Base-by-base conservation (phyloP, 768 basidiomycete genomes). In the Aureoboletus auriporus region DNA sequence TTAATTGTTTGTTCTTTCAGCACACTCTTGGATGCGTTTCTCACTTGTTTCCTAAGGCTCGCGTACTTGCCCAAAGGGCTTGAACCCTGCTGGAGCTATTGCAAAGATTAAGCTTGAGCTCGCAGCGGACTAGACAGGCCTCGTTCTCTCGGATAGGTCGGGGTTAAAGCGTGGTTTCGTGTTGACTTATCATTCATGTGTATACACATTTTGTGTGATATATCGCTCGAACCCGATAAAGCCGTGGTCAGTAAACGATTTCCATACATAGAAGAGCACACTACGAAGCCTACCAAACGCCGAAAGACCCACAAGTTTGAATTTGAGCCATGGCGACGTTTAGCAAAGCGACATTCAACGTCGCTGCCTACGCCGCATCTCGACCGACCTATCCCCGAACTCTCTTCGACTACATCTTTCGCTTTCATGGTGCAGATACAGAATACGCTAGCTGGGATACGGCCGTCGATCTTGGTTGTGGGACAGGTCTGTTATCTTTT, bases 51-150 rank as follows among this genome's bases (percentile, higher is more conserved):
- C 8, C 12, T 7, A 6, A 85, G 88, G 91, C 68, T 82, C 93
- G 42, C 85, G 89, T 48, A 96, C 94, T n/a, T 97, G 93, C 72
- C 93, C 93, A 47, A 96, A 96, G 80, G 93, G 93, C 46, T 79
- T 95, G 56, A 94, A 95, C 73, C 93, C 92, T 4, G 93, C 91
- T 4, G 78, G 79, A 46, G 93, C 93, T 12, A 95, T 97, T 62
- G 88, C 91, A 14, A 84, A 88, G 75, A 91, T 97, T 73, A 95
- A 95, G 76, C 75, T 93, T 42, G 89, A 93, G 75, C 80, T 91
- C 35, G 87, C 89, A 3, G 73, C 83, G 7, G 86, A 88, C 33
- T 89, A 81, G 16, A 23, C 6, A 4, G 10, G 30, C 13, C 31
- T 9, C 11, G 17, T 14, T 26, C 8, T 12, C 34, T 16, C 3